Percentiles rank a stretch among this genome's conserved stretches.
Evolutionary conservation across 1,284 basidiomycete genomes (phyloP).

Genomic region (Ganoderma sp.): DNA sequence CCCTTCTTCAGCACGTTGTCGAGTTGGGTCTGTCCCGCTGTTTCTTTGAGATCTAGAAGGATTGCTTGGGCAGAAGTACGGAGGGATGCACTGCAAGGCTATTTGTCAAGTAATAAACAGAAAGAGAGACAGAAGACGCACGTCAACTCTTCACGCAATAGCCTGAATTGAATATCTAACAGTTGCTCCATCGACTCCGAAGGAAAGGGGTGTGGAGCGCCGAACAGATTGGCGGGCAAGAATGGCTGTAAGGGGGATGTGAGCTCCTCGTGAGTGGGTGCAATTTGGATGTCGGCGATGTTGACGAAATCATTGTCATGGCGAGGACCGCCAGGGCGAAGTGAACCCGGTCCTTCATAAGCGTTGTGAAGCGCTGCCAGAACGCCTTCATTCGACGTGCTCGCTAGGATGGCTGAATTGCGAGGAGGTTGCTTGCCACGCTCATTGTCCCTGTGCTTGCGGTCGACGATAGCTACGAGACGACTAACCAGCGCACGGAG

Average conservation of each 20-base stretch:
- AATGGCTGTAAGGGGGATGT: conserved; percentile 38
- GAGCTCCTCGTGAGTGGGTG: conserved; percentile 48
- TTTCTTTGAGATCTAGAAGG: conserved; percentile 40
- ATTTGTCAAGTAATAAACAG: neutral
- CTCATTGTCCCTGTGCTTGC: conserved; percentile 42
- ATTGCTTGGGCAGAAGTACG: conserved; percentile 50
- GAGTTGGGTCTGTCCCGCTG: conserved; percentile 32
- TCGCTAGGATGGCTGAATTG: conserved; percentile 30
- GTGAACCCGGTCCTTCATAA: conserved; percentile 36
- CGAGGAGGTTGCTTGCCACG: conserved; percentile 37
- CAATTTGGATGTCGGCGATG: conserved; percentile 44
- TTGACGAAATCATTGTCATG: conserved; percentile 49
- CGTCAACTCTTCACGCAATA: conserved; percentile 50
- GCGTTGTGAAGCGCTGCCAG: conserved; percentile 35
- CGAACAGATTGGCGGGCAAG: conserved; percentile 48
- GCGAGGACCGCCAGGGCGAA: conserved; percentile 53
- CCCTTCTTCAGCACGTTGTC: conserved; percentile 33
- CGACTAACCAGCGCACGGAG: conserved; percentile 50
- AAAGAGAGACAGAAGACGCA: conserved; percentile 25
- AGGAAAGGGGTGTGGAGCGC: conserved; percentile 45
- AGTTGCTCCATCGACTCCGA: conserved; percentile 41
- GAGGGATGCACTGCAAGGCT: conserved; percentile 51
- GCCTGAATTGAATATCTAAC: conserved; percentile 49
- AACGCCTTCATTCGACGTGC: conserved; percentile 27
- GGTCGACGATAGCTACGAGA: conserved; percentile 52